Conservation (phyloP, 169 alveolate genomes). For the Cryptosporidium baileyi region DNA sequence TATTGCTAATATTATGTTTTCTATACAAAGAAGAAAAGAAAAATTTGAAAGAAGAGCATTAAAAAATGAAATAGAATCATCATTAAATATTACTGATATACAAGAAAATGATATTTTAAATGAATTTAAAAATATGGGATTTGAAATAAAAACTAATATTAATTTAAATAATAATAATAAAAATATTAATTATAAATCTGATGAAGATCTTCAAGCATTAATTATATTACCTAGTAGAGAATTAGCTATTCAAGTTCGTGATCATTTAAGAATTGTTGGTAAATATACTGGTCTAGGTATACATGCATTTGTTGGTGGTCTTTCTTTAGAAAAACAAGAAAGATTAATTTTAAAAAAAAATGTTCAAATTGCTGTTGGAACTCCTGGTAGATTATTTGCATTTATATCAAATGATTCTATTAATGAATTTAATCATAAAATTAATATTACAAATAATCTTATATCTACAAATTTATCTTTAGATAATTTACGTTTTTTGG, state of each 20-base stretch:
- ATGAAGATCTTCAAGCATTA: constrained; percentile 68
- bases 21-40: constrained; percentile 31
- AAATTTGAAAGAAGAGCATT: constrained; percentile 10
- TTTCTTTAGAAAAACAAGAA: constrained; percentile 80
- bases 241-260: constrained; percentile 80
- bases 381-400: constrained; percentile 78
- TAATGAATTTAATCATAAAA: constrained; percentile 64
- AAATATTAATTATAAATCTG: not conserved
- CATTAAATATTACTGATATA: not conserved
- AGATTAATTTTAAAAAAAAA: constrained; percentile 75
- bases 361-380: constrained; percentile 76
- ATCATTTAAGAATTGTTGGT: constrained; percentile 69
- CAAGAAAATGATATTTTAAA: constrained; percentile 8
- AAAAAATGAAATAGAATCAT: not conserved
- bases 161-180: not conserved
- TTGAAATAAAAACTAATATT: not conserved
- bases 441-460: not conserved
- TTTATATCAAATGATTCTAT: constrained; percentile 34
- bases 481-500: constrained; percentile 71
- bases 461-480: constrained; percentile 11
- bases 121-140: constrained; percentile 31
- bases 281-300: constrained; percentile 73
- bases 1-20: constrained; percentile 55
- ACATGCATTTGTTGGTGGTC: constrained; percentile 82
- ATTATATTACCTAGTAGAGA: constrained; percentile 83